Evolutionary conservation across 371 early-diverging fungal species (phyloP).

Genomic region (Lichtheimia ramosa): DNA sequence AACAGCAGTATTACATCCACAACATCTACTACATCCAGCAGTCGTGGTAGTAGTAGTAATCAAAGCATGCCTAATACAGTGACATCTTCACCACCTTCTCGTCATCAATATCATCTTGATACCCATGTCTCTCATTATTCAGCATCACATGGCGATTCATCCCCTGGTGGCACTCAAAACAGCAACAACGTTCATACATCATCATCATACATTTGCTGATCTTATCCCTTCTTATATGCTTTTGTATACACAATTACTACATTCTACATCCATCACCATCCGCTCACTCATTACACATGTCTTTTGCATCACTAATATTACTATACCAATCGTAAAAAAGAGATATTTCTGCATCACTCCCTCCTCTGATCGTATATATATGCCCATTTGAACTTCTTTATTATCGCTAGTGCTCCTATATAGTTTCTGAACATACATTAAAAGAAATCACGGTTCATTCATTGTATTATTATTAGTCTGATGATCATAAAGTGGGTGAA

Average conservation of each 20-base stretch:
- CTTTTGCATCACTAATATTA: too few relatives aligned
- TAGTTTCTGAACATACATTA: too few relatives aligned
- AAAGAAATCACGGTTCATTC: too few relatives aligned
- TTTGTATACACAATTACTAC: too few relatives aligned
- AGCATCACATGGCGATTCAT: background rate
- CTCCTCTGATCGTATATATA: too few relatives aligned
- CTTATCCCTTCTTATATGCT: conserved; percentile 2
- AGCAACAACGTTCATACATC: background rate
- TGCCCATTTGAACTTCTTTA: too few relatives aligned
- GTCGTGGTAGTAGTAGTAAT: conserved; percentile 2
- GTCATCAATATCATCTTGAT: conserved; percentile 8
- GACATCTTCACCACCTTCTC: background rate
- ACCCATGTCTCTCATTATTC: conserved; percentile 5
- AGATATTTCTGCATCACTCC: too few relatives aligned
- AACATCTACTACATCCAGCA: conserved; percentile 12
- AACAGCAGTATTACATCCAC: conserved; percentile 17
- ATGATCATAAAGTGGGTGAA: too few relatives aligned
- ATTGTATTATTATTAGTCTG: too few relatives aligned
- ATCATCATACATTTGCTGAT: background rate
- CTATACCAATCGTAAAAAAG: too few relatives aligned
- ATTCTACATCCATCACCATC: conserved; percentile 1
- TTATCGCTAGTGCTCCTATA: too few relatives aligned
- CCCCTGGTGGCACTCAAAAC: background rate
- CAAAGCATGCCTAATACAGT: conserved; percentile 2
- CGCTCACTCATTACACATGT: too few relatives aligned